These are phyloP conservation scores for Kodamaea neixiangensis DNA, from an alignment of 805 yeast species.

Conservation along the genomic window DNA sequence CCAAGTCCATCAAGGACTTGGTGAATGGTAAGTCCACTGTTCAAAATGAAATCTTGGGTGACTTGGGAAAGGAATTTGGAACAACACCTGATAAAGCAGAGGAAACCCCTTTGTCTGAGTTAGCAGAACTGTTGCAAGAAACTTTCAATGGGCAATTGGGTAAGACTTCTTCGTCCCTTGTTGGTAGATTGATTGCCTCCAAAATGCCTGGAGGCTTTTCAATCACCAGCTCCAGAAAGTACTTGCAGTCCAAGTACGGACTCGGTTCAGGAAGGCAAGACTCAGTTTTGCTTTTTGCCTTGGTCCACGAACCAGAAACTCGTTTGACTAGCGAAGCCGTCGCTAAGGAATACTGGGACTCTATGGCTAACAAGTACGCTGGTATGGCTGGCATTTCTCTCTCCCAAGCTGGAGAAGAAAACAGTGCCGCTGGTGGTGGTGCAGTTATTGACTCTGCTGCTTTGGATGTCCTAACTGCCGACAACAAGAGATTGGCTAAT, in stretches of 20 bases:
- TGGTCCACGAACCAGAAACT: conserved; percentile 86
- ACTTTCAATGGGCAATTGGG: conserved; percentile 87
- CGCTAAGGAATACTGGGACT: conserved; percentile 87
- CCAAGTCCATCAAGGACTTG: conserved; percentile 93
- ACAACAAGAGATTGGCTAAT: conserved; percentile 66
- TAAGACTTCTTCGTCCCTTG: conserved; percentile 85
- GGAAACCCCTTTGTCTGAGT: conserved; percentile 93
- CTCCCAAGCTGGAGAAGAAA: conserved; percentile 62
- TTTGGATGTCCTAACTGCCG: conserved; percentile 75
- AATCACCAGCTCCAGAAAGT: conserved; percentile 86
- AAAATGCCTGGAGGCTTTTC: conserved; percentile 99
- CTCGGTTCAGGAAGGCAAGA: conserved; percentile 94
- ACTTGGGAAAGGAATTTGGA: conserved; percentile 97
- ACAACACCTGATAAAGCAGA: conserved; percentile 98
- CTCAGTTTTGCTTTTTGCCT: conserved; percentile 76
- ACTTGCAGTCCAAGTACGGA: conserved; percentile 91
- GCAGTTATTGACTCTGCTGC: conserved; percentile 95
- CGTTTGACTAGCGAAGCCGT: conserved; percentile 86
- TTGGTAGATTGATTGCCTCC: conserved; percentile 89
- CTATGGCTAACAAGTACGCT: conserved; percentile 82
- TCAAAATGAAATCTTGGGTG: conserved; percentile 98
- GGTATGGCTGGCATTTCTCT: conserved; percentile 76
- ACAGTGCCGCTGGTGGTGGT: conserved; percentile 69
- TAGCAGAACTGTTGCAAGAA: conserved; percentile 94
- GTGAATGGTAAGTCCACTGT: conserved; percentile 99